Evolutionary conservation across 106 monocot species (phyloP), one percentile per base, ranked within the genome.

Genomic region (Cymbidium sinense): DNA sequence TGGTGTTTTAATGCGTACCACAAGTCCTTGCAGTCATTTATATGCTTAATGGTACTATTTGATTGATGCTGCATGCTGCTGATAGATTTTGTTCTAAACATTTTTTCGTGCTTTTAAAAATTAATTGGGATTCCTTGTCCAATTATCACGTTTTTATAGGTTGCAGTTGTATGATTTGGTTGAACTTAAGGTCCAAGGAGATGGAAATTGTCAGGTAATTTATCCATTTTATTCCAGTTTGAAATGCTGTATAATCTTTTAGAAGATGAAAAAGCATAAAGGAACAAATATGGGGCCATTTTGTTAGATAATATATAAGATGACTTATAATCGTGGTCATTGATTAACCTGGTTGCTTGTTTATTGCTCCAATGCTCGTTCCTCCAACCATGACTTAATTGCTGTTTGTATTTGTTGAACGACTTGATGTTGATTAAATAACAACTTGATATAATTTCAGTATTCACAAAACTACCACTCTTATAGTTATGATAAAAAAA

Each of bases 171-270:
- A 89, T 80, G 79, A 89, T 52, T 47, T 92, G 75, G 85, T 92
- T 75, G 91, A 92, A 79, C 76, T 81, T 52, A 92, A 92, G 77
- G 91, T 92, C 78, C 84, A 85, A 83, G 91, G 91, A 70, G 91
- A 92, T 82, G 91, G 91, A 50, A 92, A 88, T 70, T 92, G 91
- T 80, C 91, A 92, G 91, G 91, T 92, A 64, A 39, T 41, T 82
- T 83, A 34, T 17, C 43, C 20, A 37, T 36, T 7, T 21, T 71
- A 39, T 37, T 71, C 18, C 5, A 37, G n/a, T 71, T 8, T 37
- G 19, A 5, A 37, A 37, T 37, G 18, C 4, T 71, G 71, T 36
- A 8, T 71, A 67, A 67, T 67, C 31, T 15, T 33, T 67, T 67
- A 67, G 31, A 67, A 30, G 31, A 1, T 67, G 31, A 67, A 58